Conservation (phyloP, 2,329 filamentous ascomycete genomes). For the Colletotrichum limetticola region DNA sequence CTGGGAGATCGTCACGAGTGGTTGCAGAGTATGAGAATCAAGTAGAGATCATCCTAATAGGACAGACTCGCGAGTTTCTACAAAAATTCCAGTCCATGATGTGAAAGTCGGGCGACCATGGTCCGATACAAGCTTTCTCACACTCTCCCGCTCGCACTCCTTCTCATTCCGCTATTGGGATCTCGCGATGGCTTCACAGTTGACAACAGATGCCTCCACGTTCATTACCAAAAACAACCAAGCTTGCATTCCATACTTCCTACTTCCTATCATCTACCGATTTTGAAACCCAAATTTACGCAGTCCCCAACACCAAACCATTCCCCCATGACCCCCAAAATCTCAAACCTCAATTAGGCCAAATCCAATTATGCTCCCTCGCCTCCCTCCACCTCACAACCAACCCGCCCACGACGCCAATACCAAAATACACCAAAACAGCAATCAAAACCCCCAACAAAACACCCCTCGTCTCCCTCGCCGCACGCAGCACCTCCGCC, state of each 20-base stretch:
- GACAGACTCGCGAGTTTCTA: neutral
- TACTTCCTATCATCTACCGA: no score
- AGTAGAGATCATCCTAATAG: neutral
- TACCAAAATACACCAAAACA: slow-evolving; percentile 21
- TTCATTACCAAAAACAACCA: no score
- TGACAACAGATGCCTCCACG: no score
- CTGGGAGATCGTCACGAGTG: neutral
- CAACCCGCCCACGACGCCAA: neutral
- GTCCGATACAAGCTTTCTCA: no score
- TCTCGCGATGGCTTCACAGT: no score
- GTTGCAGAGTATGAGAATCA: neutral
- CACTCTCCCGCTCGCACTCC: no score
- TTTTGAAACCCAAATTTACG: no score
- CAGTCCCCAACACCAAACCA: no score
- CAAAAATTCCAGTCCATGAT: neutral
- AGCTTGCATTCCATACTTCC: no score
- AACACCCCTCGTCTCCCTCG: slow-evolving; percentile 32
- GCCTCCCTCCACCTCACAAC: neutral
- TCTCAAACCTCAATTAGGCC: neutral
- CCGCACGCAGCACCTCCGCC: neutral
- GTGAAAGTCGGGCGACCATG: neutral
- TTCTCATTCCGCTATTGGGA: no score
- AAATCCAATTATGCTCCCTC: neutral
- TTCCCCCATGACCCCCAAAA: neutral
- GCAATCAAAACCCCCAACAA: slow-evolving; percentile 37